Base-by-base conservation (phyloP, 2,329 filamentous ascomycete genomes). In the Xylariales sp. region DNA sequence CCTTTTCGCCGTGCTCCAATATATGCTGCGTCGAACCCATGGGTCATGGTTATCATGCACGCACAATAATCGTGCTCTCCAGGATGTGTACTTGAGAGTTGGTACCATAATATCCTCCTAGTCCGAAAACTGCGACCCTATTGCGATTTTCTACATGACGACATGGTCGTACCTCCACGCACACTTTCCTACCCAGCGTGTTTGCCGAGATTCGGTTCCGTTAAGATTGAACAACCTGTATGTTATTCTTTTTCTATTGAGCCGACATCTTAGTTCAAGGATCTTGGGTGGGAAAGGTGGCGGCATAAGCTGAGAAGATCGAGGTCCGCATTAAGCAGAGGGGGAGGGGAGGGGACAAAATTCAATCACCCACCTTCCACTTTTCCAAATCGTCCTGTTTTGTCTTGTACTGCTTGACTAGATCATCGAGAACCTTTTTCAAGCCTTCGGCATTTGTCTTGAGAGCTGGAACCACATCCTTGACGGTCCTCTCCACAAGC, bases 371-470 rank as follows among this genome's bases (percentile, higher is more conserved):
- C 82, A 97, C 95, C 93, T 99, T 99, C 96, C 96, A 99, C 81
- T 91, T 94, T 79, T 99, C 95, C 85, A 99, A 88, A 78, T 99
- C 96, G 49, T 93, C 90, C 80, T 99, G 94, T 82, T 97, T 97
- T 39, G 85, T 83, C 84, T 97, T 97, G 86, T 98, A 98, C 82
- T 97, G 93, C 86, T 97, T 97, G 73, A 98, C 88, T 71, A 99
- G 83, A 79, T 97, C 95, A 71, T 97, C 94, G 63, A 98, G 84
- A 36, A 98, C 94, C 82, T 97, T 97, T 82, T 92, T 96, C 78
- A 99, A 80, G 1, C 96, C 95, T 71, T 98, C 95, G 32, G 93
- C 92, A 79, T 99, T 98, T 23, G 94, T 98, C 83, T 93, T 91
- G 69, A 99, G 85, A 32, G 93, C 92, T 5, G 96, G 96, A 63